Evolutionary conservation across 2,329 filamentous ascomycete species (phyloP).

Genomic region (Colletotrichum eleusines): DNA sequence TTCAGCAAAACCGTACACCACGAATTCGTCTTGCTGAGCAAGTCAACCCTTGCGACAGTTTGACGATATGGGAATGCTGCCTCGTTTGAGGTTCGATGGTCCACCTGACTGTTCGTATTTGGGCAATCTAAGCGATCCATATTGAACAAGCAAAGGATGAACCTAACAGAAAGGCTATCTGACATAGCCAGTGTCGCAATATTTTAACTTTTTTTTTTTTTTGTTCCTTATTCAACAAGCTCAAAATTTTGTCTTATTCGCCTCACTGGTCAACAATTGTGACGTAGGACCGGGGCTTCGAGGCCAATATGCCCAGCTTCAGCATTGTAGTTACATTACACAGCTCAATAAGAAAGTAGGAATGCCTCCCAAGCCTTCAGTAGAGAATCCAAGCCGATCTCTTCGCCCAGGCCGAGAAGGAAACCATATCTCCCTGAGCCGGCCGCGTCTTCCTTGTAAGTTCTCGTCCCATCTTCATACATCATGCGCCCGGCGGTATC

Average conservation of each 20-base stretch:
- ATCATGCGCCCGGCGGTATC: conserved; percentile 1
- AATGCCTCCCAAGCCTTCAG: conserved; percentile 13
- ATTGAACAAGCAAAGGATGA: neutral
- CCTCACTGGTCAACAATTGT: too few species aligned
- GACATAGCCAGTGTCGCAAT: neutral
- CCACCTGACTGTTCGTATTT: neutral
- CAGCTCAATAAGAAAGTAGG: neutral
- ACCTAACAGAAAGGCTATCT: neutral
- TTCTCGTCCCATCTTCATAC: conserved; percentile 12
- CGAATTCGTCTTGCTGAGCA: too few species aligned
- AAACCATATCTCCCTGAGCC: neutral
- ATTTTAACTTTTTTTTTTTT: too few species aligned
- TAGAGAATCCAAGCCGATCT: conserved; percentile 11
- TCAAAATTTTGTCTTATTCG: neutral
- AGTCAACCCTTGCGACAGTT: neutral
- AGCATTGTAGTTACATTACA: neutral
- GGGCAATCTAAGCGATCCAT: neutral
- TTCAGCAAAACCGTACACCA: neutral
- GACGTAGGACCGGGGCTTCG: neutral
- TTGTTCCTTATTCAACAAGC: neutral
- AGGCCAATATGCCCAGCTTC: neutral
- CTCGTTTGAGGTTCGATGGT: neutral
- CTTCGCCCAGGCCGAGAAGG: conserved; percentile 6
- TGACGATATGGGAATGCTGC: neutral
- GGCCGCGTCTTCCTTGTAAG: conserved; percentile 3